phyloP scores from a whole-genome alignment of 2,329 filamentous ascomycete species.

The Septoria petroselini region DNA sequence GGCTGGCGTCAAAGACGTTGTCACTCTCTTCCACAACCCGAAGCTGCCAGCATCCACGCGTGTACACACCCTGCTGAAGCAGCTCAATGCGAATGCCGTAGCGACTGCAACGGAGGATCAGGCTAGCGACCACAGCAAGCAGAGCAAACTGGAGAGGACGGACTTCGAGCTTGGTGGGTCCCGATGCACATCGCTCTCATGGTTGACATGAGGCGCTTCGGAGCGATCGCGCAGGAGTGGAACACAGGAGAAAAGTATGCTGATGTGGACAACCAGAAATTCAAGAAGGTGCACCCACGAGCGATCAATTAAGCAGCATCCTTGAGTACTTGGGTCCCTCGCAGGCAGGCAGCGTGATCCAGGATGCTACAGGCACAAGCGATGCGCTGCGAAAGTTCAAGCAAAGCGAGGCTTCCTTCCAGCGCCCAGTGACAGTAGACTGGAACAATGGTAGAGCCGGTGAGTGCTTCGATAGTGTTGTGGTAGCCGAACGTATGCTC shows the following conservation, averaged over 20 bases:
- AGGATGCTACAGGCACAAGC: constrained; percentile 67
- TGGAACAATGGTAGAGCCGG: constrained; percentile 88
- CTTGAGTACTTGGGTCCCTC: constrained; percentile 72
- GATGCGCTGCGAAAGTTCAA: constrained; percentile 81
- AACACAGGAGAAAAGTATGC: neutral
- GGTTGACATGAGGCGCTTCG: neutral
- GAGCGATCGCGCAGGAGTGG: neutral
- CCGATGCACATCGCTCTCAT: too few species aligned
- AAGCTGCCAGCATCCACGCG: constrained; percentile 68
- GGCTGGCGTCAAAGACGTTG: constrained; percentile 64
- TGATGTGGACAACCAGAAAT: constrained; percentile 53
- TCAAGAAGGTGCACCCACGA: constrained; percentile 74
- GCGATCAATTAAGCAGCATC: constrained; percentile 78
- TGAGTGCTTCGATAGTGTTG: constrained; percentile 31
- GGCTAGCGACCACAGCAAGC: constrained; percentile 62
- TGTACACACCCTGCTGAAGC: constrained; percentile 74
- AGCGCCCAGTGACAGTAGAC: constrained; percentile 80
- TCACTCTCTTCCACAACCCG: constrained; percentile 94
- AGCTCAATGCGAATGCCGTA: constrained; percentile 67
- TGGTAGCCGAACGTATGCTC: neutral
- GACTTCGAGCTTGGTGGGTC: constrained; percentile 70
- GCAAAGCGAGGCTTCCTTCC: constrained; percentile 64
- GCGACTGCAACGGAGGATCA: constrained; percentile 70
- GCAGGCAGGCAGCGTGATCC: constrained; percentile 63
- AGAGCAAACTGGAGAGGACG: constrained; percentile 58